phyloP scores from a whole-genome alignment of 164 flowering plant species.

The Magnolia sinica region DNA sequence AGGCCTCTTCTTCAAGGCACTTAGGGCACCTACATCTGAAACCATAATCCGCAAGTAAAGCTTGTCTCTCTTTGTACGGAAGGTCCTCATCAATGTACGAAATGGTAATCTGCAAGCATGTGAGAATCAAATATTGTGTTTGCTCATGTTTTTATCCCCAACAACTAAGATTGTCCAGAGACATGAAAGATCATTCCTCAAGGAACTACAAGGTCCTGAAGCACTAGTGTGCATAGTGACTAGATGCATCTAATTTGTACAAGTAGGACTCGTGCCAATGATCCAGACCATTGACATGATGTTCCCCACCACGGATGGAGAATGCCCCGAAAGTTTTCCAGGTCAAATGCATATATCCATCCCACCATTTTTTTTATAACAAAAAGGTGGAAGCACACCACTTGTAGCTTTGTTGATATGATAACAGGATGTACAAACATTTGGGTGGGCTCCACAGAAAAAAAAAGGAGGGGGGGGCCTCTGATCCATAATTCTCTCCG shows the following conservation, averaged over 20 bases:
- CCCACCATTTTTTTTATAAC: no score
- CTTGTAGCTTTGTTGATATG: no score
- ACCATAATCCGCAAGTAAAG: constrained; percentile 81
- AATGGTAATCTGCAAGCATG: constrained; percentile 66
- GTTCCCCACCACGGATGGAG: no score
- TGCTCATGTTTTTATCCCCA: not conserved
- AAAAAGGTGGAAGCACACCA: no score
- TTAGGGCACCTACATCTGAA: constrained; percentile 73
- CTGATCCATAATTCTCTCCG: not conserved
- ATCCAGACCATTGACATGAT: no score
- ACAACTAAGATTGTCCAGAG: not conserved
- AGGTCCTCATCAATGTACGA: constrained; percentile 92
- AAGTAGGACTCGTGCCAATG: no score
- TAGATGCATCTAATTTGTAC: no score
- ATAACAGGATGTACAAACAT: no score
- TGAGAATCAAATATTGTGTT: not conserved
- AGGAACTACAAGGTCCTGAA: not conserved
- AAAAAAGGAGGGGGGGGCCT: no score
- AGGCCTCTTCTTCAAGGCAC: constrained; percentile 44
- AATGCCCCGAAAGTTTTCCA: no score
- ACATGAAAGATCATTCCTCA: not conserved
- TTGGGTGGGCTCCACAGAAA: no score
- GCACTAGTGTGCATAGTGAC: not conserved
- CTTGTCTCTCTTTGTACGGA: constrained; percentile 71
- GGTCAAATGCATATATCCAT: no score